These are phyloP conservation scores for Shiraia bambusicola DNA, from an alignment of 2,329 filamentous ascomycete species.

Conservation along the genomic window DNA sequence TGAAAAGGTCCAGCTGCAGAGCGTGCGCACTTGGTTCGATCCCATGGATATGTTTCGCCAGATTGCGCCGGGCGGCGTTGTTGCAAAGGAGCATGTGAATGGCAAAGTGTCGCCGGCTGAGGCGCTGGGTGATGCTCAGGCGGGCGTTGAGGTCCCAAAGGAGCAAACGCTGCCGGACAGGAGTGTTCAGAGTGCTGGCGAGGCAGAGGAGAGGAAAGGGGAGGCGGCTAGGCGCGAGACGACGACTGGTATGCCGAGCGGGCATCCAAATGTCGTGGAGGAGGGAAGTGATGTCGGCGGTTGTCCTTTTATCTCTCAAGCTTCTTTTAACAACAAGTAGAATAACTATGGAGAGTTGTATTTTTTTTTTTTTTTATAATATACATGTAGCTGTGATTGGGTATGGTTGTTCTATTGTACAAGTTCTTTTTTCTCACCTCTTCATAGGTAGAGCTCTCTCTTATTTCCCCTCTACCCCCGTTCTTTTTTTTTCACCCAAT, in stretches of 20 bases:
- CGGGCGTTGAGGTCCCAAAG: conserved; percentile 11
- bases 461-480: too few relatives aligned
- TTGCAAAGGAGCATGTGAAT: conserved; percentile 48
- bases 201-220: conserved; percentile 11
- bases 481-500: too few relatives aligned
- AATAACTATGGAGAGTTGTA: too few relatives aligned
- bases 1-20: conserved; percentile 59
- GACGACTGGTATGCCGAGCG: background rate
- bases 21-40: conserved; percentile 66
- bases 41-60: conserved; percentile 68
- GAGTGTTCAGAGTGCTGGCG: conserved; percentile 13
- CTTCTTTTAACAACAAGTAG: too few relatives aligned
- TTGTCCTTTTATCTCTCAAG: conserved; percentile 14
- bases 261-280: too few relatives aligned
- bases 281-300: conserved; percentile 2
- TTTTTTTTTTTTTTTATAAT: too few relatives aligned
- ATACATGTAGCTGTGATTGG: too few relatives aligned
- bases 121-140: conserved; percentile 26
- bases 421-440: too few relatives aligned
- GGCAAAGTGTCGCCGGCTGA: conserved; percentile 36
- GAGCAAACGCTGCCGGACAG: conserved; percentile 17
- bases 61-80: conserved; percentile 56
- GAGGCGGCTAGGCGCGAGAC: conserved; percentile 6
- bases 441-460: too few relatives aligned
- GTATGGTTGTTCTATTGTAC: too few relatives aligned